These are phyloP conservation scores for Fusarium guadeloupense DNA, from an alignment of 2,329 filamentous ascomycete genomes.

Conservation along the genomic window DNA sequence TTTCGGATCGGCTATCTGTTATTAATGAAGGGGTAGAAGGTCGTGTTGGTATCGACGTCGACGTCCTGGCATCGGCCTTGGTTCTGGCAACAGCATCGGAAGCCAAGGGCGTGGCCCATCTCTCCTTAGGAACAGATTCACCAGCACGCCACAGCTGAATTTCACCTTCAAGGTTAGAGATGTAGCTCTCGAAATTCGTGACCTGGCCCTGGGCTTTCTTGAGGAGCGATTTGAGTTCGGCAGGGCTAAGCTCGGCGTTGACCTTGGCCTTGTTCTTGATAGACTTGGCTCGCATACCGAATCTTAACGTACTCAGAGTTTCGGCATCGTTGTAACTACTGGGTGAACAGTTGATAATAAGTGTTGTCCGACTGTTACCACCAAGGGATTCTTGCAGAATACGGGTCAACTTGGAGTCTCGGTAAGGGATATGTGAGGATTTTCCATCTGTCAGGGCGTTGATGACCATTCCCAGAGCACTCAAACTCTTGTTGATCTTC, in stretches of 20 bases:
- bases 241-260: constrained; percentile 95
- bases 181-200: constrained; percentile 87
- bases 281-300: constrained; percentile 94
- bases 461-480: constrained; percentile 98
- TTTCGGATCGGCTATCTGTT: constrained; percentile 69
- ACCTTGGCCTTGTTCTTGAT: constrained; percentile 99
- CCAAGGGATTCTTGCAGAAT: constrained; percentile 97
- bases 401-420: constrained; percentile 96
- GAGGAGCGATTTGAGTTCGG: constrained; percentile 91
- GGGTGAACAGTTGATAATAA: constrained; percentile 99
- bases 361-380: constrained; percentile 96
- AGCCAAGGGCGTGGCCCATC: constrained; percentile 77
- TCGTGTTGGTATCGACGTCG: no score
- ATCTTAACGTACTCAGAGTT: constrained; percentile 89
- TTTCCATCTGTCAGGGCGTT: constrained; percentile 96
- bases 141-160: constrained; percentile 88
- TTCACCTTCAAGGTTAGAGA: constrained; percentile 83
- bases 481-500: constrained; percentile 99
- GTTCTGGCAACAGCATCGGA: constrained; percentile 54
- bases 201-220: constrained; percentile 92
- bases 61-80: constrained; percentile 54
- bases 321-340: constrained; percentile 98
- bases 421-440: constrained; percentile 94
- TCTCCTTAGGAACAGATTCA: constrained; percentile 87
- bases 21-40: constrained; percentile 63